These are phyloP conservation scores for Syncephalis plumigaleata DNA, from an alignment of 371 early-diverging fungal species.

Conservation along the genomic window DNA sequence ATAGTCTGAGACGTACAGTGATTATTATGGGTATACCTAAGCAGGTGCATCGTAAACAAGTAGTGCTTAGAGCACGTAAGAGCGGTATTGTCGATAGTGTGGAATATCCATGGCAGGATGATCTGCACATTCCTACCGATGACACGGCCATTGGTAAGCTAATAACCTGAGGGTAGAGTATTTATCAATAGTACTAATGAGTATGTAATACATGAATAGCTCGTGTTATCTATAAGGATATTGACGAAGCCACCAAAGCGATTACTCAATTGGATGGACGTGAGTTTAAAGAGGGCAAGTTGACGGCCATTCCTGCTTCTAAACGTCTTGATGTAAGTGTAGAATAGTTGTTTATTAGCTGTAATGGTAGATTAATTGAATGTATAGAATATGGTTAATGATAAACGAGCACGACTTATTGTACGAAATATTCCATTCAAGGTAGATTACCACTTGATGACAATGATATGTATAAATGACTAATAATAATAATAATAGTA, in stretches of 20 bases:
- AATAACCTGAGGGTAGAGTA: background rate
- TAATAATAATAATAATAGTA: too few relatives aligned
- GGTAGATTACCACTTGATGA: too few relatives aligned
- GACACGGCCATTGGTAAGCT: background rate
- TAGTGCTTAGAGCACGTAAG: too few relatives aligned
- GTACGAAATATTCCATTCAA: constrained; percentile 83
- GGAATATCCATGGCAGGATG: too few relatives aligned
- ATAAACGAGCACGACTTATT: constrained; percentile 56
- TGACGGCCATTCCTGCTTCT: constrained; percentile 15
- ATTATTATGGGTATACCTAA: too few relatives aligned
- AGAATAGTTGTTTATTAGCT: background rate
- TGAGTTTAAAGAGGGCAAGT: constrained; percentile 34
- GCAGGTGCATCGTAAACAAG: too few relatives aligned
- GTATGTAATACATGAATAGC: constrained; percentile 6
- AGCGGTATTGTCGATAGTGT: too few relatives aligned
- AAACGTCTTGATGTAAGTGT: constrained; percentile 6
- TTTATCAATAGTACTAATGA: background rate
- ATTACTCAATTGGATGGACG: constrained; percentile 36
- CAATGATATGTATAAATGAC: too few relatives aligned
- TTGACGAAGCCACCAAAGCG: constrained; percentile 26
- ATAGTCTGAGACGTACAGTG: too few relatives aligned
- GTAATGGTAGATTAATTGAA: background rate
- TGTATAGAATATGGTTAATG: too few relatives aligned
- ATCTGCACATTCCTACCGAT: too few relatives aligned
- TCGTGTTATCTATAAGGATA: constrained; percentile 12